These are phyloP conservation scores for Bocquillonia castaneifolia DNA, from an alignment of 441 rosid species.

Conservation along the genomic window DNA sequence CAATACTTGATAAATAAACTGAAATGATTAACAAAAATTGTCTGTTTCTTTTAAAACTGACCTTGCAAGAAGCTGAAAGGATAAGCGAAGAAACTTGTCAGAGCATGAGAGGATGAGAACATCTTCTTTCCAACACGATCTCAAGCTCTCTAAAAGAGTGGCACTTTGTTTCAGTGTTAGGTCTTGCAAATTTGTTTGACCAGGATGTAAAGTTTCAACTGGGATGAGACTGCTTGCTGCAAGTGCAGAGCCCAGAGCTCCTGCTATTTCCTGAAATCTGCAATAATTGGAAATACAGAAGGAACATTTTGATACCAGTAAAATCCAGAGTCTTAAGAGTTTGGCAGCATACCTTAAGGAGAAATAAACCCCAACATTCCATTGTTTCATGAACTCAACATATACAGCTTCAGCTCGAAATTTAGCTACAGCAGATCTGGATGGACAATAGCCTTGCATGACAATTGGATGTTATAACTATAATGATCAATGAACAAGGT, in stretches of 20 bases:
- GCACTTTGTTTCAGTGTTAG: conserved; percentile 71
- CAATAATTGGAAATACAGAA: conserved; percentile 19
- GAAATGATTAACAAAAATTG: conserved; percentile 1
- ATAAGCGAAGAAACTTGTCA: conserved; percentile 94
- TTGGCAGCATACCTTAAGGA: conserved; percentile 64
- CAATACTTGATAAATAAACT: conserved; percentile 1
- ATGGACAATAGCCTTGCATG: conserved; percentile 90
- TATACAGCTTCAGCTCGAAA: conserved; percentile 69
- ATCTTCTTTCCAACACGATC: conserved; percentile 90
- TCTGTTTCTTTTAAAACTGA: conserved; percentile 27
- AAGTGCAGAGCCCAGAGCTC: conserved; percentile 80
- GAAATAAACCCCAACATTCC: conserved; percentile 94
- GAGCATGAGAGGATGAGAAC: conserved; percentile 81
- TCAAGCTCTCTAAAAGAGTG: conserved; percentile 76
- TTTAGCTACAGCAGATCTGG: conserved; percentile 81
- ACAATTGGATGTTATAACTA: conserved; percentile 42
- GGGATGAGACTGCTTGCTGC: conserved; percentile 50
- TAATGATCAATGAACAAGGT: conserved; percentile 26
- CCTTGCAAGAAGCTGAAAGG: conserved; percentile 93
- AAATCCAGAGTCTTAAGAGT: conserved; percentile 16
- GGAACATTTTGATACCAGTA: conserved; percentile 7
- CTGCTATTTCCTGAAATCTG: conserved; percentile 99
- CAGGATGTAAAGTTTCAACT: conserved; percentile 46
- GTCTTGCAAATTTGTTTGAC: conserved; percentile 32
- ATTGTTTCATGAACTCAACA: conserved; percentile 85